Conservation (phyloP, 306 rosid genomes). For the Dryas octopetala region DNA sequence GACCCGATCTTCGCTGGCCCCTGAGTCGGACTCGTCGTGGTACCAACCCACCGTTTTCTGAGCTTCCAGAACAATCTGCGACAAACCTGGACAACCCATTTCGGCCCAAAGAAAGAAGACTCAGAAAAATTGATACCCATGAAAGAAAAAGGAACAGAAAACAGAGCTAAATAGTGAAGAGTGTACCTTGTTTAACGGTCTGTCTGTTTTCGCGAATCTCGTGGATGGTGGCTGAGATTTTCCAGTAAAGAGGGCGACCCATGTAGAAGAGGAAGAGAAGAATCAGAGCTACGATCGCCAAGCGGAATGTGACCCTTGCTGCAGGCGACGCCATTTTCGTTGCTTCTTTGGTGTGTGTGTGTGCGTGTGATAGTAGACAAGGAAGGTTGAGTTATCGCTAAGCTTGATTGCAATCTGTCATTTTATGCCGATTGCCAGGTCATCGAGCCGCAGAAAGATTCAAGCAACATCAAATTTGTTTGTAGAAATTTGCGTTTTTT, state of each 20-base stretch:
- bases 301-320: slow-evolving; percentile 56
- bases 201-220: slow-evolving; percentile 80
- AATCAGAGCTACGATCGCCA: slow-evolving; percentile 26
- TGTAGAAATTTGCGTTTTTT: too few relatives aligned
- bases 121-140: neutral
- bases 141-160: neutral
- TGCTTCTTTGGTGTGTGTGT: too few relatives aligned
- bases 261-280: slow-evolving; percentile 60
- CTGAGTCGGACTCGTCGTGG: slow-evolving; percentile 57
- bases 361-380: too few relatives aligned
- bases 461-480: too few relatives aligned
- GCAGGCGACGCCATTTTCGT: slow-evolving; percentile 54
- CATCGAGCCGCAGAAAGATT: too few relatives aligned
- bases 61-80: slow-evolving; percentile 83
- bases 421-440: too few relatives aligned
- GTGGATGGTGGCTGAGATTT: slow-evolving; percentile 75
- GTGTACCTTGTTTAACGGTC: slow-evolving; percentile 70
- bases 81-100: slow-evolving; percentile 50
- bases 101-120: neutral
- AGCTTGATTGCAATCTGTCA: too few relatives aligned
- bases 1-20: slow-evolving; percentile 22
- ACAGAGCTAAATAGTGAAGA: too few relatives aligned
- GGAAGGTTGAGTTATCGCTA: too few relatives aligned
- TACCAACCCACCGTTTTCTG: slow-evolving; percentile 83
- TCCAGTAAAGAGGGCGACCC: slow-evolving; percentile 90